Evolutionary conservation across 129 eudicot species (phyloP).

Genomic region (Scalesia atractyloides): DNA sequence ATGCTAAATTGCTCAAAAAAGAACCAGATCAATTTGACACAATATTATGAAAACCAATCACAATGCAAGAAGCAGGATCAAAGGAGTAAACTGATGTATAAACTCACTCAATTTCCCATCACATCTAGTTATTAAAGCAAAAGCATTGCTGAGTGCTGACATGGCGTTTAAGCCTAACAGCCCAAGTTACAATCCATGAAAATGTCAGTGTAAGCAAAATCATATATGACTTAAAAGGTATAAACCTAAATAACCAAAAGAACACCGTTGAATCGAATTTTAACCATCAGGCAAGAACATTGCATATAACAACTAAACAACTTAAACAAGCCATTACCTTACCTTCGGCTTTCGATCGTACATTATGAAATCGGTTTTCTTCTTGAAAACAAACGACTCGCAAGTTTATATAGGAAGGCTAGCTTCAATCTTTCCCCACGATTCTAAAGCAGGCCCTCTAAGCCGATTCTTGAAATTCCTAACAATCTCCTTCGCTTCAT

Average conservation of each 20-base stretch:
- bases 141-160: conserved; percentile 8
- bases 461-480: conserved; percentile 42
- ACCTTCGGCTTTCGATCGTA: conserved; percentile 29
- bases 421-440: conserved; percentile 58
- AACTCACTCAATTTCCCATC: conserved; percentile 7
- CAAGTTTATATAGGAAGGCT: conserved; percentile 34
- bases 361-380: conserved; percentile 5
- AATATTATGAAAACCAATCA: conserved; percentile 9
- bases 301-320: conserved; percentile 13
- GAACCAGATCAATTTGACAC: background rate
- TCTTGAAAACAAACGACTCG: conserved; percentile 17
- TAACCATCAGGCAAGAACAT: conserved; percentile 11
- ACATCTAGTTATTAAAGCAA: conserved; percentile 17
- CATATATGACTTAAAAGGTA: background rate
- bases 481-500: conserved; percentile 43
- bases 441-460: conserved; percentile 42
- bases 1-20: conserved; percentile 5
- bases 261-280: conserved; percentile 8
- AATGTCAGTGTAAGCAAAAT: conserved; percentile 14
- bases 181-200: conserved; percentile 19
- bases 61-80: conserved; percentile 6
- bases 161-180: conserved; percentile 12
- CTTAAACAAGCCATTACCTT: conserved; percentile 16
- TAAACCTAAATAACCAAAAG: conserved; percentile 16
- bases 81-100: conserved; percentile 22